Percentiles rank a stretch among this genome's conserved stretches.
Evolutionary conservation across 129 eudicot genomes (phyloP).

Genomic region (Glebionis coronaria): DNA sequence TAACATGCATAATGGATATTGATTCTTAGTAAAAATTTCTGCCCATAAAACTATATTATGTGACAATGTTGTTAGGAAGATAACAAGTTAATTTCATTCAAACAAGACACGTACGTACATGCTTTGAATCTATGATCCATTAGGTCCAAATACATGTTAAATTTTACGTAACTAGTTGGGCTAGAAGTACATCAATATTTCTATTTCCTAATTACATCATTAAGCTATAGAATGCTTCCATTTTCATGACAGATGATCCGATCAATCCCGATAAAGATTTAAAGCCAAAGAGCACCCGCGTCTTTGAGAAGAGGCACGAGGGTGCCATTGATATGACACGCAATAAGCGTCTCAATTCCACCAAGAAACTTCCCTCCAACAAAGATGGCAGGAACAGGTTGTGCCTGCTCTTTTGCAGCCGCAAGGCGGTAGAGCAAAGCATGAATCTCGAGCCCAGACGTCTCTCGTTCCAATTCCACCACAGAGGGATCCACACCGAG

Average conservation of each 20-base stretch:
- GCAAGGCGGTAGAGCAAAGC: constrained; percentile 49
- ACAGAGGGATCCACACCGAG: constrained; percentile 80
- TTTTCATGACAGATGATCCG: background rate
- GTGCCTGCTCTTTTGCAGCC: constrained; percentile 33
- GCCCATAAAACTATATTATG: no score
- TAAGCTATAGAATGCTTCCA: constrained; percentile 6
- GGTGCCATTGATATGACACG: constrained; percentile 77
- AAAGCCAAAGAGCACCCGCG: constrained; percentile 98
- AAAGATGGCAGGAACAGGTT: constrained; percentile 69
- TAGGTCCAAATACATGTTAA: background rate
- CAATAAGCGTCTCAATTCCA: constrained; percentile 77
- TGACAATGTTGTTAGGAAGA: no score
- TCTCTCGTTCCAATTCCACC: constrained; percentile 62
- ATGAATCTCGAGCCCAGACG: constrained; percentile 50
- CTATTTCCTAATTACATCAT: background rate
- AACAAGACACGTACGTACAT: background rate
- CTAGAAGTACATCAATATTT: background rate
- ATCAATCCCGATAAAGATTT: background rate
- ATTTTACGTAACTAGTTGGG: background rate
- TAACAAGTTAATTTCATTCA: background rate
- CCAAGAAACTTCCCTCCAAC: constrained; percentile 86
- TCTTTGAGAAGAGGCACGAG: constrained; percentile 92
- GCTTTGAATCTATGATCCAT: background rate
- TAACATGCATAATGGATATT: no score
- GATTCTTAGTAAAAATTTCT: no score